Percentiles rank a stretch among this genome's conserved stretches.
Evolutionary conservation across 257 asterid species (phyloP).

Genomic region (Coffea canephora): DNA sequence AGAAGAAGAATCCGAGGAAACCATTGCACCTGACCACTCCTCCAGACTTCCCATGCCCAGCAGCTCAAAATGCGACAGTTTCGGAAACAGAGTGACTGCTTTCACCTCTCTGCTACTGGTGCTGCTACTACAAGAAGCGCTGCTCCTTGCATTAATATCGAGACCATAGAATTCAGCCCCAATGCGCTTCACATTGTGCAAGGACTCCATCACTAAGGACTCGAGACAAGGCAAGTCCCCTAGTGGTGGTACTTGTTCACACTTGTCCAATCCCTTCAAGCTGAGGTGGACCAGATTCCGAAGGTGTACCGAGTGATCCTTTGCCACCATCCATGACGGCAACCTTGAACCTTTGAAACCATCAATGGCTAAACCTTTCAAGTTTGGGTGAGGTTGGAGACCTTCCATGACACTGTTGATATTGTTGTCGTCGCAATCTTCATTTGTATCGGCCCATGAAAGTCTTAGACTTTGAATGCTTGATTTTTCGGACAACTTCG

Average conservation of each 20-base stretch:
- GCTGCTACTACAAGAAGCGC: too few species aligned
- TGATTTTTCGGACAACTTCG: conserved; percentile 14
- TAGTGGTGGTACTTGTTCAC: background rate
- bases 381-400: background rate
- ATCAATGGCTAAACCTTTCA: background rate
- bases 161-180: too few species aligned
- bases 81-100: background rate
- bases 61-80: background rate
- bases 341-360: background rate
- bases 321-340: conserved; percentile 11
- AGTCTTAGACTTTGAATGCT: conserved; percentile 8
- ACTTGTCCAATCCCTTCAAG: background rate
- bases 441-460: background rate
- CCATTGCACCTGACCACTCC: background rate
- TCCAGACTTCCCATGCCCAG: background rate
- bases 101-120: too few species aligned
- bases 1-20: too few species aligned
- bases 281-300: background rate
- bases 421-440: background rate
- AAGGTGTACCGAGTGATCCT: background rate
- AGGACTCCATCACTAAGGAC: too few species aligned
- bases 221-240: background rate
- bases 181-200: too few species aligned
- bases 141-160: too few species aligned
- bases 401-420: background rate